Evolutionary conservation across 176 grass and related monocot genomes (phyloP).

Genomic region (Thinopyrum elongatum): DNA sequence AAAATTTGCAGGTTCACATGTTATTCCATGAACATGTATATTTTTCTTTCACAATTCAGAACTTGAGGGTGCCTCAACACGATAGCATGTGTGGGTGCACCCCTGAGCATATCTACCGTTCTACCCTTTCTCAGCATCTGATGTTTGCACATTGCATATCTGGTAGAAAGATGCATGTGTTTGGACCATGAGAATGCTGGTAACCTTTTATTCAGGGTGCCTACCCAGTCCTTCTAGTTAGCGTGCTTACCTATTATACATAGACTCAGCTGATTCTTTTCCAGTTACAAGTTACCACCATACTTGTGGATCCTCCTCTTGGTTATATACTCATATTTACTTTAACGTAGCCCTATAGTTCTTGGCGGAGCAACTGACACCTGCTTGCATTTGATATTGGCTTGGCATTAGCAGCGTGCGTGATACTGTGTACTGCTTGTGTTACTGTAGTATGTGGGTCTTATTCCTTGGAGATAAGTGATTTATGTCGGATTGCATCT

Average conservation of each 20-base stretch:
- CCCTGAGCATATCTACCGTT: background rate
- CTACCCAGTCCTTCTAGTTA: slow-evolving; percentile 5
- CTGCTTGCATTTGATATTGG: background rate
- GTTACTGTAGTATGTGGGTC: background rate
- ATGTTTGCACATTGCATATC: background rate
- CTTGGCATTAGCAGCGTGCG: background rate
- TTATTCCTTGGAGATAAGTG: background rate
- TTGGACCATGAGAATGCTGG: background rate
- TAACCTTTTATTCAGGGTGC: background rate
- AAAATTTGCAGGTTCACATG: background rate
- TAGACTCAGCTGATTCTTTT: background rate
- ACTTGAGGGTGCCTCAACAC: background rate
- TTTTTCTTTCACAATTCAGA: background rate
- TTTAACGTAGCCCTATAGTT: background rate
- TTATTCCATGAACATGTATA: background rate
- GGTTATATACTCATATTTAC: background rate
- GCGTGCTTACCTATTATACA: background rate
- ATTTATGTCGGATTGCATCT: background rate
- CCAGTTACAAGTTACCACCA: background rate
- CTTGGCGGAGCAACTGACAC: slow-evolving; percentile 15
- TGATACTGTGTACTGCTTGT: background rate
- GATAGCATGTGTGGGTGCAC: background rate
- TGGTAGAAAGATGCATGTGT: background rate
- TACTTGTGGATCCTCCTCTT: background rate
- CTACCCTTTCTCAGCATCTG: background rate